phyloP scores from a whole-genome alignment of 2,329 filamentous ascomycete genomes.

The Pleomassaria siparia region DNA sequence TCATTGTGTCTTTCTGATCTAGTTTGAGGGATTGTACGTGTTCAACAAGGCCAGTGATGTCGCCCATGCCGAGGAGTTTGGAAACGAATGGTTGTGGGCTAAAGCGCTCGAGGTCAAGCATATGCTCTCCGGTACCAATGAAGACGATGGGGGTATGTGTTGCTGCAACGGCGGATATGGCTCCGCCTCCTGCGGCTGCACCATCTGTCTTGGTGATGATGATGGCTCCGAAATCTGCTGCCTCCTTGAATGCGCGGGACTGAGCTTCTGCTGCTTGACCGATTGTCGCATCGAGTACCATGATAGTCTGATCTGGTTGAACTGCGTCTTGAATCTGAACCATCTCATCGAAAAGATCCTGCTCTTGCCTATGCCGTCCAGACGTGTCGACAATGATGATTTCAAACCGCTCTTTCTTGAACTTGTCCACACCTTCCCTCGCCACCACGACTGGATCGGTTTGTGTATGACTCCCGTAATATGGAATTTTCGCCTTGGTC shows the following conservation, averaged over 20 bases:
- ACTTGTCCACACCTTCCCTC: conserved; percentile 94
- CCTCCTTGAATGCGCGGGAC: conserved; percentile 94
- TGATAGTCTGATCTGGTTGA: conserved; percentile 92
- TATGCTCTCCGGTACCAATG: conserved; percentile 95
- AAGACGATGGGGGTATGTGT: conserved; percentile 97
- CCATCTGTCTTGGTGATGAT: conserved; percentile 99
- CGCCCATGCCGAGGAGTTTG: conserved; percentile 94
- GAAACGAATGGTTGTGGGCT: conserved; percentile 90
- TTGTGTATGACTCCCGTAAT: conserved; percentile 95
- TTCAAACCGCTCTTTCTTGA: conserved; percentile 98
- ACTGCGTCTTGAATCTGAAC: conserved; percentile 91
- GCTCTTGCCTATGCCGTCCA: conserved; percentile 90
- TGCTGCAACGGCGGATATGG: conserved; percentile 94
- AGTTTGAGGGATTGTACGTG: conserved; percentile 95
- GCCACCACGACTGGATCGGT: conserved; percentile 94
- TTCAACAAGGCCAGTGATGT: conserved; percentile 91
- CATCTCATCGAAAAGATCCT: conserved; percentile 96
- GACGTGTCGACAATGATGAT: conserved; percentile 98
- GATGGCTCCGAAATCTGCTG: conserved; percentile 94
- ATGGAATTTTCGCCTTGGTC: conserved; percentile 97
- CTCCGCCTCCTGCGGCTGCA: conserved; percentile 91
- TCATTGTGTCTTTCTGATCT: conserved; percentile 98
- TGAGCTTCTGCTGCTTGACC: conserved; percentile 95
- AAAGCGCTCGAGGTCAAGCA: conserved; percentile 92
- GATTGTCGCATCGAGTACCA: conserved; percentile 95